A percentile compares a stretch with the other conserved stretches of the same genome.
Evolutionary conservation across 106 monocot species (phyloP).

Genomic region (Cymbidium sinense): DNA sequence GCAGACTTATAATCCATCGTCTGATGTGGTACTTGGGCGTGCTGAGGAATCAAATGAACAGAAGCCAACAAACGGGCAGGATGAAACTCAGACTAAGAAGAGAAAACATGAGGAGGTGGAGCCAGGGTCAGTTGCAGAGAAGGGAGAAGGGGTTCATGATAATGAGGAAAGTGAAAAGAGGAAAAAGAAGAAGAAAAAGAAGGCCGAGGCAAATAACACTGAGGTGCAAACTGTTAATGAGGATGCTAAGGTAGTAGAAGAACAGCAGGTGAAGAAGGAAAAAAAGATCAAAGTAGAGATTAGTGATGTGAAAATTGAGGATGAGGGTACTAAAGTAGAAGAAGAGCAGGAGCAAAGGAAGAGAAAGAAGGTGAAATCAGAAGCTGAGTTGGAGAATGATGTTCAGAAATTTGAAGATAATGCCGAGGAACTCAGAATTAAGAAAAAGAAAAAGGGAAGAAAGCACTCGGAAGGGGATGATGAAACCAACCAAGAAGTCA

Average conservation of each 20-base stretch:
- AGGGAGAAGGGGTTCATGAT: conserved; percentile 8
- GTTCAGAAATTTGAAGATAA: conserved; percentile 4
- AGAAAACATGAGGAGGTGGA: conserved; percentile 30
- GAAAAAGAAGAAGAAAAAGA: conserved; percentile 28
- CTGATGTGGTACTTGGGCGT: conserved; percentile 40
- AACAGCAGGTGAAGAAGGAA: background rate
- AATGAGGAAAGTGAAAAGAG: conserved; percentile 16
- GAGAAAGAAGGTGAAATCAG: background rate
- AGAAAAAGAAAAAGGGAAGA: conserved; percentile 8
- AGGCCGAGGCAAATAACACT: conserved; percentile 11
- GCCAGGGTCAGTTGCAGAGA: background rate
- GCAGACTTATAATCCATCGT: conserved; percentile 63
- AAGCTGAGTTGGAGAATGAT: conserved; percentile 1
- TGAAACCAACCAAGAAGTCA: background rate
- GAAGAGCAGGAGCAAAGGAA: conserved; percentile 1
- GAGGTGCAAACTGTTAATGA: conserved; percentile 2
- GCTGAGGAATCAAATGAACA: conserved; percentile 2
- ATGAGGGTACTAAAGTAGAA: background rate
- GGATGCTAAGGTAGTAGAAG: background rate
- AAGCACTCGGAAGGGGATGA: conserved; percentile 8
- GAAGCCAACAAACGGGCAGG: conserved; percentile 11
- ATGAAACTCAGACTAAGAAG: conserved; percentile 21
- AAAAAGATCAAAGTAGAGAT: background rate
- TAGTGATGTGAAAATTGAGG: background rate
- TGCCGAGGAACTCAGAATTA: background rate